Evolutionary conservation across 768 basidiomycete genomes (phyloP).

Genomic region (Tulasnella sp.): DNA sequence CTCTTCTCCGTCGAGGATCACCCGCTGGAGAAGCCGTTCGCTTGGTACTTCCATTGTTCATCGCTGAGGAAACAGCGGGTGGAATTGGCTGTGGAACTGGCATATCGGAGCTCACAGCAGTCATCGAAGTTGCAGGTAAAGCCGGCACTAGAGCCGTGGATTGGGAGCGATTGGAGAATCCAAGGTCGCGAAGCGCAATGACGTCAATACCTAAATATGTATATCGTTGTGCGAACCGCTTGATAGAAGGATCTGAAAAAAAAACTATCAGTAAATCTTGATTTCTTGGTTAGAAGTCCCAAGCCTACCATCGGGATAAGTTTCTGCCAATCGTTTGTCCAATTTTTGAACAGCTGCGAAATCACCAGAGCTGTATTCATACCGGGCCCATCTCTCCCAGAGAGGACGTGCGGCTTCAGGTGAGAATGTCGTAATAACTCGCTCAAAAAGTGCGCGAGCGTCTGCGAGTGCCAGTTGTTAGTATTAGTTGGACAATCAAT

Average conservation of each 20-base stretch:
- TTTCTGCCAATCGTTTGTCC: constrained; percentile 77
- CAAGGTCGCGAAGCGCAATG: constrained; percentile 79
- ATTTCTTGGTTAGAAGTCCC: neutral
- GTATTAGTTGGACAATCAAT: constrained; percentile 10
- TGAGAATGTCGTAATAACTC: constrained; percentile 64
- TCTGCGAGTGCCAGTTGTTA: constrained; percentile 37
- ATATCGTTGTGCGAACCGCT: constrained; percentile 72
- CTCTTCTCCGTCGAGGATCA: constrained; percentile 7
- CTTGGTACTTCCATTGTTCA: constrained; percentile 1
- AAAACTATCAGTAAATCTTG: no score
- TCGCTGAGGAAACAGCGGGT: neutral
- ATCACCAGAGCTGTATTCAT: constrained; percentile 94
- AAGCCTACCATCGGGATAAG: constrained; percentile 64
- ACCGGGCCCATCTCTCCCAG: constrained; percentile 93
- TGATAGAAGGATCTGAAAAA: constrained; percentile 69
- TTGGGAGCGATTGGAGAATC: constrained; percentile 43
- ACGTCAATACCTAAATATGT: constrained; percentile 74
- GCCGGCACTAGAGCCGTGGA: constrained; percentile 9
- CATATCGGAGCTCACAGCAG: neutral
- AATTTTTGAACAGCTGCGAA: constrained; percentile 76
- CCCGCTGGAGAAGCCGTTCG: constrained; percentile 14
- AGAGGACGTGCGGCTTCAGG: constrained; percentile 68
- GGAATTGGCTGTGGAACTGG: constrained; percentile 2
- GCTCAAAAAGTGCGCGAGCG: constrained; percentile 90
- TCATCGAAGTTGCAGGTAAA: neutral